Evolutionary conservation across 768 basidiomycete species (phyloP), one percentile per base, ranked within the genome.

Genomic region (Xanthoconium stramineum): DNA sequence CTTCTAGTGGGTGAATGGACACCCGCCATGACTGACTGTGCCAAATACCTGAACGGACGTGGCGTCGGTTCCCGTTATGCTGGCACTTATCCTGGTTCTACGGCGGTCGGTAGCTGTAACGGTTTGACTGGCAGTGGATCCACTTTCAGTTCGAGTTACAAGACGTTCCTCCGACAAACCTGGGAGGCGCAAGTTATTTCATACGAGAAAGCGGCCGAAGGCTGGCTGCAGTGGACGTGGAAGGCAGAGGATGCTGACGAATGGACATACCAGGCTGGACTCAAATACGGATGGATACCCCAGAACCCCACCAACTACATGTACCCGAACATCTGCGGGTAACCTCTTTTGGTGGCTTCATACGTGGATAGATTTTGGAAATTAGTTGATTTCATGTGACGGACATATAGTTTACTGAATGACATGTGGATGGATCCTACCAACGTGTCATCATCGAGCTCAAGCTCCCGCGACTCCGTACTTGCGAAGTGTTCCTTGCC

Each of bases 1-100:
- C 78, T 83, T 15, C 77, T 94, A 43, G 91, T 94, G 28, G 93
- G 94, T 40, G 94, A 97, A 74, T 97, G 90, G 86, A 84, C 88
- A 1, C 81, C 89, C 3, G 88, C 88, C 3, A 73, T 79, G 50
- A 92, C 82, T 8, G 91, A 91, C 64, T 91, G 90, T 60, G 72
- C 72, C 45, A 64, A 14, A 36, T 74, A 72, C 44, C 76, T 97
- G 46, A 95, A 95, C 61, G 94, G 94, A 4, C 83, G 91, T 43
- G 91, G 89, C 3, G 61, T 76, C 39, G 86, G 88, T 4, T 77
- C 86, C 6, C 75, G 87, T 40, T 86, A 81, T 61, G 85, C 80
- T 55, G 89, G 89, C 30, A 73, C 82, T 7, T 83, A 72, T 59
- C 69, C 80, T 6, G 91, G 89, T 11, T 86, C 89, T 5, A 74